Conservation (phyloP, 768 basidiomycete genomes). For the Nidularia pulvinata region DNA sequence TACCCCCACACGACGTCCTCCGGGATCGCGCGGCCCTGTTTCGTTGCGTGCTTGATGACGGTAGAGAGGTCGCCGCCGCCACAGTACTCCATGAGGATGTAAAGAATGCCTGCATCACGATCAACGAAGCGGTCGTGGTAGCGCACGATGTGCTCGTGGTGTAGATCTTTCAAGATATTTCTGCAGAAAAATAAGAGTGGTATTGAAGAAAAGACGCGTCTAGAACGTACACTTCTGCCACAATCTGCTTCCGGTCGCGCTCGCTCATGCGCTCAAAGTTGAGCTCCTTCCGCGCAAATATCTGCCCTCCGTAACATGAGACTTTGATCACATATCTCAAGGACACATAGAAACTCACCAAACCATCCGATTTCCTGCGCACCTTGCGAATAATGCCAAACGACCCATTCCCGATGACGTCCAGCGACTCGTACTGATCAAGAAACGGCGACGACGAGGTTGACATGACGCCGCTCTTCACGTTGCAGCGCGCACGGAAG, state of each 20-base stretch:
- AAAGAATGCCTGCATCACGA: constrained; percentile 85
- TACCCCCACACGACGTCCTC: constrained; percentile 97
- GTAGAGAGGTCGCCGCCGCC: constrained; percentile 93
- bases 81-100: constrained; percentile 99
- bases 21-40: constrained; percentile 69
- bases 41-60: constrained; percentile 79
- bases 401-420: constrained; percentile 95
- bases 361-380: constrained; percentile 76
- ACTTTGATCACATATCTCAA: constrained; percentile 1
- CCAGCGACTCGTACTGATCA: constrained; percentile 83
- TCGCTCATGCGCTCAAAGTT: constrained; percentile 98
- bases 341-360: constrained; percentile 42
- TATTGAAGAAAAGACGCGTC: too few species aligned
- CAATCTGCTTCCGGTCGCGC: constrained; percentile 94
- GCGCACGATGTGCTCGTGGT: constrained; percentile 96
- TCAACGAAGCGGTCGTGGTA: constrained; percentile 94
- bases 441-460: constrained; percentile 39
- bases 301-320: constrained; percentile 29
- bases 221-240: constrained; percentile 89
- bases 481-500: too few species aligned
- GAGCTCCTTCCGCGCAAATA: constrained; percentile 92
- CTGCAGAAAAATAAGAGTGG: constrained; percentile 32
- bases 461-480: not conserved
- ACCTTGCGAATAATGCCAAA: constrained; percentile 99
- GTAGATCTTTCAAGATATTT: constrained; percentile 94